These are phyloP conservation scores for Sequoiadendron giganteum DNA, from an alignment of 75 land plant genomes.

Conservation along the genomic window DNA sequence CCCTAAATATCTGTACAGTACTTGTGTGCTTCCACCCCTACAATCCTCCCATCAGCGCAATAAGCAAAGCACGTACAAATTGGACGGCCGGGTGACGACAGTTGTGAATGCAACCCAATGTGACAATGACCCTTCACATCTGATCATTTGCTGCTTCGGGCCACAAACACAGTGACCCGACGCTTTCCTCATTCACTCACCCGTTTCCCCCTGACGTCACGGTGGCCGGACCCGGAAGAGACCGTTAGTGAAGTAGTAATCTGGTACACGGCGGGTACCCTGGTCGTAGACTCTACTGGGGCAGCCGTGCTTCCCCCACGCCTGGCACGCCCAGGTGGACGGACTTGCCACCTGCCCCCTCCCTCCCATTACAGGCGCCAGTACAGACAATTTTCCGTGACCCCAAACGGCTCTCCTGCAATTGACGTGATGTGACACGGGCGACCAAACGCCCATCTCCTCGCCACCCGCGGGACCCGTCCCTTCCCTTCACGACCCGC, in stretches of 20 bases:
- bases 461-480: neutral
- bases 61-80: too few relatives aligned
- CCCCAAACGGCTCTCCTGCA: neutral
- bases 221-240: neutral
- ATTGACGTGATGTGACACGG: neutral
- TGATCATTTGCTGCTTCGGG: neutral
- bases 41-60: too few relatives aligned
- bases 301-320: neutral
- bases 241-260: neutral
- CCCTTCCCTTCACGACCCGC: neutral
- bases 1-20: too few relatives aligned
- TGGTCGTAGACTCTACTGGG: neutral
- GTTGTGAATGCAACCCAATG: too few relatives aligned
- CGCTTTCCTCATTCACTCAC: neutral
- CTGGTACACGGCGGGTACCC: neutral
- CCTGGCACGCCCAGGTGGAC: neutral
- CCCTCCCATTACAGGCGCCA: too few relatives aligned
- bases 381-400: neutral
- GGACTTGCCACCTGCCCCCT: neutral
- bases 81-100: too few relatives aligned
- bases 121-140: neutral
- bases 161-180: neutral
- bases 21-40: too few relatives aligned
- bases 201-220: neutral
- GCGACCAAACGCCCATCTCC: neutral